These are phyloP conservation scores for Mycena sanguinolenta DNA, from an alignment of 768 basidiomycete species.

Conservation along the genomic window DNA sequence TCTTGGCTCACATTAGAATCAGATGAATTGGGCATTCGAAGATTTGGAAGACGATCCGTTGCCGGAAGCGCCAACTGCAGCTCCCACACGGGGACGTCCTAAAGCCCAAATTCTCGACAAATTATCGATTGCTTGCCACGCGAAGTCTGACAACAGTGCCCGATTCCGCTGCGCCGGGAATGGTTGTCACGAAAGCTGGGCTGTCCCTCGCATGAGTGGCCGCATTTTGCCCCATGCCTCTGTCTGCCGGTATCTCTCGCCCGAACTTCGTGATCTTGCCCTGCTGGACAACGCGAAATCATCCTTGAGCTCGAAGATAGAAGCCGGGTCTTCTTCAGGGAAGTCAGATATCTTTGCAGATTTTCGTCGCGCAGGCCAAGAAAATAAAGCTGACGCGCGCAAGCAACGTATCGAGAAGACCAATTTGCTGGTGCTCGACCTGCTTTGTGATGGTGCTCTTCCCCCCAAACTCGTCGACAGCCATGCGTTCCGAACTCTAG, in stretches of 20 bases:
- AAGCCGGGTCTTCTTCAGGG: background rate
- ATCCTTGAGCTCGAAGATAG: background rate
- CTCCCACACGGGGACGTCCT: background rate
- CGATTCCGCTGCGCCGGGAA: slow-evolving; percentile 13
- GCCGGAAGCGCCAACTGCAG: background rate
- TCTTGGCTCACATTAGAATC: background rate
- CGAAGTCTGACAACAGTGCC: background rate
- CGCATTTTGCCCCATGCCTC: slow-evolving; percentile 19
- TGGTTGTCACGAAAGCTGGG: slow-evolving; percentile 29
- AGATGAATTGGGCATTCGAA: background rate
- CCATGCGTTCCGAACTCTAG: slow-evolving; percentile 15
- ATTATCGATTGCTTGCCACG: background rate
- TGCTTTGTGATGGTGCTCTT: slow-evolving; percentile 32
- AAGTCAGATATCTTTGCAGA: background rate
- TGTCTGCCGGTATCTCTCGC: background rate
- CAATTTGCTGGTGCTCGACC: slow-evolving; percentile 19
- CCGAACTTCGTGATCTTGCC: background rate
- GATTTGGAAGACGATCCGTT: background rate
- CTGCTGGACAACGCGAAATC: slow-evolving; percentile 2
- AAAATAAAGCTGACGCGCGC: background rate
- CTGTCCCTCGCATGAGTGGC: background rate
- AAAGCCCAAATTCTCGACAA: background rate
- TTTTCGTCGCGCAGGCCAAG: background rate
- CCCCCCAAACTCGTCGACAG: slow-evolving; percentile 20
- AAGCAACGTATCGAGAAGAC: background rate